Evolutionary conservation across 257 asterid species (phyloP).

Genomic region (Capsicum rhomboideum): DNA sequence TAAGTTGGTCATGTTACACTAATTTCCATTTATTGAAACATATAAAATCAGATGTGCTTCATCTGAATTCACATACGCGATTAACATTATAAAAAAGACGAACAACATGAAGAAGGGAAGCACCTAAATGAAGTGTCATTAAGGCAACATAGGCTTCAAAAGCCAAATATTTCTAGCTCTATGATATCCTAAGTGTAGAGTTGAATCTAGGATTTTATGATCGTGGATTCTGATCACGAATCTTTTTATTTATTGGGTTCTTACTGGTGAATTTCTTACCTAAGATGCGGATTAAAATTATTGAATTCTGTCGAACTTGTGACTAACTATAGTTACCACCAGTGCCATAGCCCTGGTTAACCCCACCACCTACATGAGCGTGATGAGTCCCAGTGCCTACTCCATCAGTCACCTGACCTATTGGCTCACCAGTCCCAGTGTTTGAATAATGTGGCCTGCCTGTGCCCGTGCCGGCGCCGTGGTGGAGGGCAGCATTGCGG

Average conservation of each 20-base stretch:
- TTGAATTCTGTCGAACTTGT: not conserved
- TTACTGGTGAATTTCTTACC: too few species aligned
- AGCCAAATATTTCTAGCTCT: not conserved
- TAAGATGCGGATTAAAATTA: too few species aligned
- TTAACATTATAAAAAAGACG: too few species aligned
- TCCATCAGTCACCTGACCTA: too few species aligned
- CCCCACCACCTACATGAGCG: conserved; percentile 27
- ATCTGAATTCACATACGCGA: too few species aligned
- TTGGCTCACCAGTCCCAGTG: not conserved
- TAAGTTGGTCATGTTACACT: not conserved
- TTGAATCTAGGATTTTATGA: not conserved
- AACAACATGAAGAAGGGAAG: too few species aligned
- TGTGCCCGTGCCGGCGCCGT: conserved; percentile 14
- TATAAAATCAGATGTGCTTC: not conserved
- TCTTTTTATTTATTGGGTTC: not conserved
- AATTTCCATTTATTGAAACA: not conserved
- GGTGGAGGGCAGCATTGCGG: conserved; percentile 23
- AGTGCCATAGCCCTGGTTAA: conserved; percentile 18
- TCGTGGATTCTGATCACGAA: not conserved
- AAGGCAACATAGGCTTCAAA: not conserved
- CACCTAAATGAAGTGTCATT: not conserved
- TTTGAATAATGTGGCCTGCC: conserved; percentile 27
- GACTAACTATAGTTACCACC: conserved; percentile 28
- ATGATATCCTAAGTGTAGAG: not conserved
- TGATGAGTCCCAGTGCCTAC: conserved; percentile 28